phyloP scores from a whole-genome alignment of 371 early-diverging fungal genomes.

The Mortierella sp. region DNA sequence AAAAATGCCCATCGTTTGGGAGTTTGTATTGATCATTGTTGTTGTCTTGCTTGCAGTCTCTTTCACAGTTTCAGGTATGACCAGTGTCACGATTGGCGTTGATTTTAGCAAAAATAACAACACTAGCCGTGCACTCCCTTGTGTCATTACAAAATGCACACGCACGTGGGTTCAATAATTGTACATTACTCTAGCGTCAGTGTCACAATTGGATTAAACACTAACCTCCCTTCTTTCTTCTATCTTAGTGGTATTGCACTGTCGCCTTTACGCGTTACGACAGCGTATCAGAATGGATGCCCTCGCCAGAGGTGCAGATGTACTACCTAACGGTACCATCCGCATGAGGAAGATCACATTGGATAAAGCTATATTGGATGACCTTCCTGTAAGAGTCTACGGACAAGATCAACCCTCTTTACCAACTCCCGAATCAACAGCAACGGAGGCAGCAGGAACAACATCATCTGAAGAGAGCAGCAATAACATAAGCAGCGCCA shows the following conservation, averaged over 20 bases:
- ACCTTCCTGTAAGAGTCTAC: constrained; percentile 35
- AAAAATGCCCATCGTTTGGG: constrained; percentile 65
- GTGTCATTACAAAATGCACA: not conserved
- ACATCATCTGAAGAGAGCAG: not conserved
- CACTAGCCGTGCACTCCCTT: not conserved
- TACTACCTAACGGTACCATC: constrained; percentile 49
- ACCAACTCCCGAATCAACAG: not conserved
- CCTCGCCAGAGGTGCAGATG: constrained; percentile 46
- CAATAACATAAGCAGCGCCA: not conserved
- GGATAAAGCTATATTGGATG: constrained; percentile 36
- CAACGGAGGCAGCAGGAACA: not conserved
- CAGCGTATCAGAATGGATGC: constrained; percentile 56
- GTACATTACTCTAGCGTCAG: no score
- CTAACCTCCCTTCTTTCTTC: not conserved
- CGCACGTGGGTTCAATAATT: no score
- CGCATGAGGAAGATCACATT: constrained; percentile 52
- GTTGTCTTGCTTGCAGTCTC: constrained; percentile 67
- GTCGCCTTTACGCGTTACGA: constrained; percentile 45
- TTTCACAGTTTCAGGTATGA: constrained; percentile 65
- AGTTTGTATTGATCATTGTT: constrained; percentile 68
- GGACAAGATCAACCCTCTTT: constrained; percentile 10
- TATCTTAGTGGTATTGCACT: constrained; percentile 40
- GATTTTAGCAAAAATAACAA: no score
- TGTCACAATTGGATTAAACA: not conserved
- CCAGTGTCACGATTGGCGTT: no score